These are phyloP conservation scores for Rhododendron williamsianum DNA, from an alignment of 148 eudicot species.

Conservation along the genomic window DNA sequence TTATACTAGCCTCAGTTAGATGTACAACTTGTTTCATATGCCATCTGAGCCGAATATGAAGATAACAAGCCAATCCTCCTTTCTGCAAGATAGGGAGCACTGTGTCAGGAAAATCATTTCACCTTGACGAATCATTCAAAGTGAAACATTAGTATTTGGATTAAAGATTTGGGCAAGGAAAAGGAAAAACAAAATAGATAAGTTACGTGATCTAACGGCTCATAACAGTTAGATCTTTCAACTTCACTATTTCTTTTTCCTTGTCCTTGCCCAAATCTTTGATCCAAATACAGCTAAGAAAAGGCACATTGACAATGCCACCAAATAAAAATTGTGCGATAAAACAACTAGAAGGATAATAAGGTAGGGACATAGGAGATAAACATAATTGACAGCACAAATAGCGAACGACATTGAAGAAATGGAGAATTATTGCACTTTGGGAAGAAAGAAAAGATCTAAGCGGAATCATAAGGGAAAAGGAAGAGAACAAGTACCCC, in stretches of 20 bases:
- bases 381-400: not conserved
- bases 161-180: not conserved
- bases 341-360: not conserved
- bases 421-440: not conserved
- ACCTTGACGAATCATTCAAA: not conserved
- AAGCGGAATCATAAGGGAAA: not conserved
- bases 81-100: constrained; percentile 34
- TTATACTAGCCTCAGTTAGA: constrained; percentile 54
- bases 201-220: not conserved
- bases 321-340: not conserved
- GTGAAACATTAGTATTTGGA: not conserved
- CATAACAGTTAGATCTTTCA: not conserved
- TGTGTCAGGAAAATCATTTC: not conserved
- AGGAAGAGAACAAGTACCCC: constrained; percentile 39
- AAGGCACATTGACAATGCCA: not conserved
- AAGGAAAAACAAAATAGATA: not conserved
- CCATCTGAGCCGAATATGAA: constrained; percentile 35
- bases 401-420: not conserved
- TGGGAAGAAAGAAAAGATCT: not conserved
- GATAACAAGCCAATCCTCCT: constrained; percentile 41
- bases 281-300: not conserved
- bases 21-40: constrained; percentile 40
- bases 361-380: not conserved
- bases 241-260: not conserved
- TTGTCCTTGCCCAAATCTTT: not conserved